Percentiles rank a stretch among this genome's conserved stretches.
Evolutionary conservation across 345 rosid species (phyloP).

Genomic region (Populus tremula): DNA sequence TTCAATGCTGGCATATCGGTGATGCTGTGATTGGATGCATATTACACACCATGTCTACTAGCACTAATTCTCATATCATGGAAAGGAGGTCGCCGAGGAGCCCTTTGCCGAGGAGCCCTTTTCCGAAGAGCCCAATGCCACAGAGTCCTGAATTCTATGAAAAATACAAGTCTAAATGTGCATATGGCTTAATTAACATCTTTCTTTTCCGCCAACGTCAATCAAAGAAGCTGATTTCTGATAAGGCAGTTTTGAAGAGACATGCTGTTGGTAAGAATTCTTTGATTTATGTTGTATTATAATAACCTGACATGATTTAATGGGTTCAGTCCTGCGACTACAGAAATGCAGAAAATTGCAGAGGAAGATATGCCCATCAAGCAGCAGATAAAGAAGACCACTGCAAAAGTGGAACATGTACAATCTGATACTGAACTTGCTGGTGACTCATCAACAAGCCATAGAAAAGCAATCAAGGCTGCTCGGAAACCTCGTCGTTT

Average conservation of each 20-base stretch:
- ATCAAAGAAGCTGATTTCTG: slow-evolving; percentile 52
- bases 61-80: slow-evolving; percentile 19
- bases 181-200: slow-evolving; percentile 47
- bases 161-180: slow-evolving; percentile 62
- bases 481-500: slow-evolving; percentile 14
- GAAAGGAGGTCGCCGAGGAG: slow-evolving; percentile 38
- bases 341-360: slow-evolving; percentile 17
- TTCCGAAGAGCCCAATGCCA: slow-evolving; percentile 46
- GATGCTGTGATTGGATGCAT: background rate
- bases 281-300: background rate
- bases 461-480: slow-evolving; percentile 25
- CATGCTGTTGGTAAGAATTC: slow-evolving; percentile 42
- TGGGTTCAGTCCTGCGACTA: slow-evolving; percentile 3
- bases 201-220: slow-evolving; percentile 47
- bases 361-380: slow-evolving; percentile 33
- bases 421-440: slow-evolving; percentile 28
- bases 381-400: slow-evolving; percentile 30
- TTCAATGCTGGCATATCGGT: slow-evolving; percentile 3
- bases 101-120: slow-evolving; percentile 39
- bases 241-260: slow-evolving; percentile 28
- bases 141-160: slow-evolving; percentile 56
- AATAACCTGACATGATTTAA: background rate
- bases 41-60: background rate
- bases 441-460: slow-evolving; percentile 18
- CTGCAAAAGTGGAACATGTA: slow-evolving; percentile 28